phyloP scores from a whole-genome alignment of 2,329 filamentous ascomycete genomes.

The Graphiopsis chlorocephala region DNA sequence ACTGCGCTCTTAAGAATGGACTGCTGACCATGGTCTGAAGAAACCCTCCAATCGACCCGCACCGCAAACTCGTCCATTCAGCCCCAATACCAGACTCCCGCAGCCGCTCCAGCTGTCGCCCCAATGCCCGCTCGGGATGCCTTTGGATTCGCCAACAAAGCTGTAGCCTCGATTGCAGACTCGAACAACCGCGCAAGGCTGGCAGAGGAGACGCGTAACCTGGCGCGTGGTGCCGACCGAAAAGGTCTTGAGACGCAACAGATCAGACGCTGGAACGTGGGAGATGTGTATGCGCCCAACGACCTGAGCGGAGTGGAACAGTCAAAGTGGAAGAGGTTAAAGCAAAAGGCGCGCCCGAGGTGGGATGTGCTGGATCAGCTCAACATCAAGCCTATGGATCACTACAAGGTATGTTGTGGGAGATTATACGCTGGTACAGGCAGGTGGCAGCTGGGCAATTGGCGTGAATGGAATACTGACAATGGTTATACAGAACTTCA shows the following conservation, averaged over 20 bases:
- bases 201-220: not conserved
- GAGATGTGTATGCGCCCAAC: constrained; percentile 88
- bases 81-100: constrained; percentile 10
- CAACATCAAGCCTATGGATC: constrained; percentile 73
- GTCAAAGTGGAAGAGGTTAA: constrained; percentile 69
- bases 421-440: not conserved
- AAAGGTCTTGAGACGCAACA: constrained; percentile 60
- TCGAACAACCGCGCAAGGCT: not conserved
- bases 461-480: not conserved
- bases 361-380: constrained; percentile 75
- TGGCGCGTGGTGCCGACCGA: constrained; percentile 4
- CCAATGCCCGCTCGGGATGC: constrained; percentile 5
- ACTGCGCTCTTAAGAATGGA: not conserved
- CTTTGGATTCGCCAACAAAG: constrained; percentile 17
- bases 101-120: not conserved
- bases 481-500: constrained; percentile 68
- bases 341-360: constrained; percentile 46
- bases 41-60: constrained; percentile 17
- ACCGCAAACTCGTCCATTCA: not conserved
- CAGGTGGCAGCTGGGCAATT: not conserved
- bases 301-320: constrained; percentile 78
- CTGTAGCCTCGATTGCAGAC: constrained; percentile 2
- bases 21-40: not conserved
- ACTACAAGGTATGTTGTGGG: constrained; percentile 73
- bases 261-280: constrained; percentile 67